A percentile compares a stretch with the other conserved stretches of the same genome.
phyloP scores from a whole-genome alignment of 192 early-diverging fungal genomes.

The Linnemannia exigua region DNA sequence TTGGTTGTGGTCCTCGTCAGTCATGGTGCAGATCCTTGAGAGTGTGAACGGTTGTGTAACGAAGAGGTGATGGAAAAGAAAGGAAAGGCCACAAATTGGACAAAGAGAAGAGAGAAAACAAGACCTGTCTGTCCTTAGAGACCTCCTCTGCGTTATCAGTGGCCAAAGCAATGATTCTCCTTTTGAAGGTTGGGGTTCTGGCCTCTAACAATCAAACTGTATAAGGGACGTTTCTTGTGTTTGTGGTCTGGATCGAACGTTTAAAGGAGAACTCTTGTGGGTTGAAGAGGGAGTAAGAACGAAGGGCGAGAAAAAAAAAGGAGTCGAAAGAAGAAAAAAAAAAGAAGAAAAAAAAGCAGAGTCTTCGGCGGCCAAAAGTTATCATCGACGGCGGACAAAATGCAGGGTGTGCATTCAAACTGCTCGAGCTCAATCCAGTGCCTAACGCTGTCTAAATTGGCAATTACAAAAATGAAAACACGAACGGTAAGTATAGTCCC shows the following conservation, averaged over 20 bases:
- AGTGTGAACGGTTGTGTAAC: neutral
- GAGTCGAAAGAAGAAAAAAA: neutral
- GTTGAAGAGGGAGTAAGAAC: neutral
- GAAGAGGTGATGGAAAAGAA: neutral
- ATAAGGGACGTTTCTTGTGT: neutral
- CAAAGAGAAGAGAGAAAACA: neutral
- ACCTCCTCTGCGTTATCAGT: slow-evolving; percentile 25
- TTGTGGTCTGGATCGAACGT: too few relatives aligned
- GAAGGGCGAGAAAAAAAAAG: neutral
- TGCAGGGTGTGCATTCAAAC: neutral
- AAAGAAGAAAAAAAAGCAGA: neutral
- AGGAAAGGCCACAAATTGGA: neutral
- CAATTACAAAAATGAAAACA: neutral
- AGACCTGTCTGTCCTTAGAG: neutral
- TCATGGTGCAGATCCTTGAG: neutral
- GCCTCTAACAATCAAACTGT: neutral
- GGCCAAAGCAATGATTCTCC: slow-evolving; percentile 22
- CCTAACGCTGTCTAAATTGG: neutral
- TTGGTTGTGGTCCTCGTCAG: neutral
- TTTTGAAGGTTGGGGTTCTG: neutral
- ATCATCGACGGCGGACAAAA: neutral
- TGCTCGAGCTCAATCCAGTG: neutral
- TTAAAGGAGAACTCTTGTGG: too few relatives aligned
- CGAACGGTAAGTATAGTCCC: neutral
- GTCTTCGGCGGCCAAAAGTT: neutral